Percentiles rank a stretch among this genome's conserved stretches.
phyloP scores from a whole-genome alignment of 1,284 basidiomycete species.

The Pyrrhoderma noxium region DNA sequence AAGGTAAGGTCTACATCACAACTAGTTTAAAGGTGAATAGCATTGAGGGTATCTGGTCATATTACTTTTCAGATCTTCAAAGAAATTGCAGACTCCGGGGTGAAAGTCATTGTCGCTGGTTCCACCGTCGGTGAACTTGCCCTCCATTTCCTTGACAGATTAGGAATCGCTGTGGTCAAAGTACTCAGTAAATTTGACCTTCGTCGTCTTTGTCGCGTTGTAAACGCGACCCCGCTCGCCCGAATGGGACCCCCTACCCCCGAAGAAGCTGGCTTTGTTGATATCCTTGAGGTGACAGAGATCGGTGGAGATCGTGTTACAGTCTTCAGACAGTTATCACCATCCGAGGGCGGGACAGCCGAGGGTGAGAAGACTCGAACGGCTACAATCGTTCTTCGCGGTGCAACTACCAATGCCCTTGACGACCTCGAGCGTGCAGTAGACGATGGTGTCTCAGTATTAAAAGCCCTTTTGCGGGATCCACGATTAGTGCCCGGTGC shows the following conservation, averaged over 20 bases:
- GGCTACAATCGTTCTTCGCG: slow-evolving; percentile 92
- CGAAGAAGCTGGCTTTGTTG: slow-evolving; percentile 93
- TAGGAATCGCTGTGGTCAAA: slow-evolving; percentile 92
- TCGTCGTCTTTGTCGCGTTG: slow-evolving; percentile 87
- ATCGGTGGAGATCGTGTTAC: slow-evolving; percentile 98
- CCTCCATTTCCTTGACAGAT: slow-evolving; percentile 93
- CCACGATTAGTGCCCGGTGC: slow-evolving; percentile 89
- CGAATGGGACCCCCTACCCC: slow-evolving; percentile 92
- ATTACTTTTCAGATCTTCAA: slow-evolving; percentile 69
- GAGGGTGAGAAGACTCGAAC: slow-evolving; percentile 76
- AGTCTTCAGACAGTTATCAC: slow-evolving; percentile 71
- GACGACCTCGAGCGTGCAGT: slow-evolving; percentile 96
- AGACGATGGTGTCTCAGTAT: slow-evolving; percentile 96
- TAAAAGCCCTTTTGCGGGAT: slow-evolving; percentile 92
- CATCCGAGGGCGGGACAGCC: slow-evolving; percentile 39
- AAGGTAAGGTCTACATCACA: too few species aligned
- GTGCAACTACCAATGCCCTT: slow-evolving; percentile 90
- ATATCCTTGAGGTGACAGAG: slow-evolving; percentile 92
- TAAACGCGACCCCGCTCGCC: slow-evolving; percentile 93
- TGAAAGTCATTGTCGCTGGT: slow-evolving; percentile 91
- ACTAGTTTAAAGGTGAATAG: slow-evolving; percentile 16
- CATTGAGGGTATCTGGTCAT: background rate
- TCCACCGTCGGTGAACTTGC: slow-evolving; percentile 93
- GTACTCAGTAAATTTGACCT: slow-evolving; percentile 98
- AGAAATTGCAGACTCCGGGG: slow-evolving; percentile 94